Conservation (phyloP, 352 stramenopile genomes). For the Pythium graminicola region DNA sequence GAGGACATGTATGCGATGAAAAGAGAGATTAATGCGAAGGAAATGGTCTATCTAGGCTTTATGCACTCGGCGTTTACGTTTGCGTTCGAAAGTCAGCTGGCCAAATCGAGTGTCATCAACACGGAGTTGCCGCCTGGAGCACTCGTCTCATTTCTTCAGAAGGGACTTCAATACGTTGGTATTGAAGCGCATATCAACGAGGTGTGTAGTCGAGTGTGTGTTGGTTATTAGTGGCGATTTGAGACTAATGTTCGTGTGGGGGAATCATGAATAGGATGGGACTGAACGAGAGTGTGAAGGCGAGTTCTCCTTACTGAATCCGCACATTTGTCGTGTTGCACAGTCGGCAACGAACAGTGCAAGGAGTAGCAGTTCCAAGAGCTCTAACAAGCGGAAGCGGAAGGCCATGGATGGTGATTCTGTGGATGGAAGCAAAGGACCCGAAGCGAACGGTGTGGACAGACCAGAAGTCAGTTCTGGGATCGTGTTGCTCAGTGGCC, state of each 20-base stretch:
- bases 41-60: slow-evolving; percentile 60
- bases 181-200: slow-evolving; percentile 89
- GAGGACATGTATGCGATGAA: not conserved
- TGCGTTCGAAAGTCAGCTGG: slow-evolving; percentile 95
- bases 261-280: slow-evolving; percentile 46
- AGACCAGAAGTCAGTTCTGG: slow-evolving; percentile 50
- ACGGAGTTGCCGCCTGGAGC: slow-evolving; percentile 93
- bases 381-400: slow-evolving; percentile 78
- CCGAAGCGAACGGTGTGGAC: slow-evolving; percentile 57
- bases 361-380: slow-evolving; percentile 38
- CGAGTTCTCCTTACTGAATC: slow-evolving; percentile 90
- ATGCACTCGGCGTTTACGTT: slow-evolving; percentile 98
- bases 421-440: slow-evolving; percentile 50
- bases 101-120: slow-evolving; percentile 90
- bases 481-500: slow-evolving; percentile 62
- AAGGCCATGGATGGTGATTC: slow-evolving; percentile 42
- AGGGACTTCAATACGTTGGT: slow-evolving; percentile 94
- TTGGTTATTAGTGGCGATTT: too few species aligned
- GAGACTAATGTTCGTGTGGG: too few species aligned
- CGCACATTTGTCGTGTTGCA: slow-evolving; percentile 84
- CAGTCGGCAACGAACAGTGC: slow-evolving; percentile 69
- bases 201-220: slow-evolving; percentile 31
- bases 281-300: slow-evolving; percentile 81
- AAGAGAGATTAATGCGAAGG: not conserved
- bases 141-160: slow-evolving; percentile 98